phyloP scores from a whole-genome alignment of 768 basidiomycete genomes.

The Auricularia heimuer region DNA sequence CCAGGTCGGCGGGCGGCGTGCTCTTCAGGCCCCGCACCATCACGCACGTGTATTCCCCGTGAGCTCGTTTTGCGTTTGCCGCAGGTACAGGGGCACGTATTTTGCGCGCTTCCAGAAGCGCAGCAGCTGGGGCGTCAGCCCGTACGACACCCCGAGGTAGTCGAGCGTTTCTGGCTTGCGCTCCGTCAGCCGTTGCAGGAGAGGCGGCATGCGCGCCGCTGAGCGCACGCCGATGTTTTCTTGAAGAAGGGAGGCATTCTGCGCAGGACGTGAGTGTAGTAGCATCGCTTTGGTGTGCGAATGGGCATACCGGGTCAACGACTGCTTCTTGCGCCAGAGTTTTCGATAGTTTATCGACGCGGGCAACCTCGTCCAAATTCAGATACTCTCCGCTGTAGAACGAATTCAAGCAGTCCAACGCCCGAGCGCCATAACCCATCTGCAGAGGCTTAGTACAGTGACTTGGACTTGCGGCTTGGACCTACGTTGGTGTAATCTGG shows the following conservation, averaged over 20 bases:
- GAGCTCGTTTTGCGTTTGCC: conserved; percentile 88
- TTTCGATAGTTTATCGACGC: conserved; percentile 32
- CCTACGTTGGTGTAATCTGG: conserved; percentile 87
- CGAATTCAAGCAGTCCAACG: conserved; percentile 74
- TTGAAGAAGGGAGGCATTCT: conserved; percentile 54
- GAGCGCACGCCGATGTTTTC: conserved; percentile 71
- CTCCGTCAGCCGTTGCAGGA: conserved; percentile 84
- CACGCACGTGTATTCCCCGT: conserved; percentile 93
- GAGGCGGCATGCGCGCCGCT: conserved; percentile 75
- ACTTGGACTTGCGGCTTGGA: conserved; percentile 5
- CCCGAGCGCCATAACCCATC: conserved; percentile 96
- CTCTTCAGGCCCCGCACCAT: conserved; percentile 85
- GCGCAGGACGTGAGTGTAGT: not conserved
- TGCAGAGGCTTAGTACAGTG: conserved; percentile 19
- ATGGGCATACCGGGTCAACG: conserved; percentile 37
- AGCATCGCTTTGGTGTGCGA: conserved; percentile 7
- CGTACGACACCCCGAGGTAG: conserved; percentile 94
- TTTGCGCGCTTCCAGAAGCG: conserved; percentile 95
- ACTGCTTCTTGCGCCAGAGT: conserved; percentile 49
- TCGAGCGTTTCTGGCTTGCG: conserved; percentile 83
- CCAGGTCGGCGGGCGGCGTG: conserved; percentile 48
- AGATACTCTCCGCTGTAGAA: conserved; percentile 93
- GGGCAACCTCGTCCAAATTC: conserved; percentile 63
- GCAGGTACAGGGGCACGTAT: conserved; percentile 83
- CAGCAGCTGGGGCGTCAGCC: conserved; percentile 68